Base-by-base conservation (phyloP, 768 basidiomycete genomes). In the Polyporus arcularius region DNA sequence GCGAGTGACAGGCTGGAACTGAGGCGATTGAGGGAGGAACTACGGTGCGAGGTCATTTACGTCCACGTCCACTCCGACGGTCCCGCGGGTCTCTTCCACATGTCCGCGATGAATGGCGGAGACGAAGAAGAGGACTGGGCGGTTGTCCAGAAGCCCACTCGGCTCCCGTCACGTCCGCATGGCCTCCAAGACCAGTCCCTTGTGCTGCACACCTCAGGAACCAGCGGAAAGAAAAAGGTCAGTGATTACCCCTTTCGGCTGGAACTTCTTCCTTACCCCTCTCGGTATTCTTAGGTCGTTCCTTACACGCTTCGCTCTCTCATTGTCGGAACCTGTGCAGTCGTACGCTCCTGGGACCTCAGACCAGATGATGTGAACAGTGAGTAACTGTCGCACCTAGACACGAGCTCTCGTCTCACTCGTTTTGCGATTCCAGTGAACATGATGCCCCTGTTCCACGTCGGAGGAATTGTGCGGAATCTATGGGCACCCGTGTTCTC, bases 401-500 rank as follows among this genome's bases (percentile, higher is more conserved):
- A 18, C 14, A 39, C n/a, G 30, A 26, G 12, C 18, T 46, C 4
- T 16, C 38, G 6, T 76, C 49, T 75, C 82, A 75, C 83, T 82
- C 11, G 12, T 16, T 26, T 15, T n/a, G 26, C 38, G 51, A 12
- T 40, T 16, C 2, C 39, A 68, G 67, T 68, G 67, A 68, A 68
- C 58, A 68, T 68, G 67, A 68, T 70, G 85, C 84, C 84, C 45
- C 74, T 83, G 26, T 85, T 85, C 73, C 83, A 84, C 63, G 83
- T 85, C 42, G 84, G 85, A 31, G 85, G 85, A 21, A 81, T 86
- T 49, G 79, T 85, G 41, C 80, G 82, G 50, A 85, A 83, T 66
- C 75, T 86, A 18, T 74, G 84, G 18, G 81, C 84, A n/a, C 83
- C 85, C 10, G 70, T 85, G 2, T 73, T 83, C 55, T 80, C 82